Evolutionary conservation across 257 asterid genomes (phyloP).

Genomic region (Solanum okadae): DNA sequence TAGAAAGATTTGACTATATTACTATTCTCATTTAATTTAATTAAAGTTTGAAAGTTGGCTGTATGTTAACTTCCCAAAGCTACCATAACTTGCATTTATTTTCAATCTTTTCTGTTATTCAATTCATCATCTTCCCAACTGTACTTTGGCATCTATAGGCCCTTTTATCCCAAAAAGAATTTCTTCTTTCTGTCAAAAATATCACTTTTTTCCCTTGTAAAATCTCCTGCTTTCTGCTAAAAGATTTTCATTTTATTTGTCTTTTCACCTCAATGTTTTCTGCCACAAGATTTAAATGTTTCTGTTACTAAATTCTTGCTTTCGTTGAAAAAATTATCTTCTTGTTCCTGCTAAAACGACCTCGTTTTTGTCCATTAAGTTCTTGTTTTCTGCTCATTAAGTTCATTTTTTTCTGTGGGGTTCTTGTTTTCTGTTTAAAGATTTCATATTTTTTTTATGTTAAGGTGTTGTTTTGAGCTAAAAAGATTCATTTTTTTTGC

Average conservation of each 20-base stretch:
- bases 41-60: not conserved
- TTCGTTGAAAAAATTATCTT: not conserved
- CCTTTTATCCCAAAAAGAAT: not conserved
- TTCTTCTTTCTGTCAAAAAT: not conserved
- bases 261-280: not conserved
- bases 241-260: not conserved
- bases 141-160: not conserved
- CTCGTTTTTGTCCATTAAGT: not conserved
- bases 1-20: not conserved
- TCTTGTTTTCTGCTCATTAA: not conserved
- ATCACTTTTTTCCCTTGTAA: not conserved
- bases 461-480: not conserved
- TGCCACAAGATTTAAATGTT: not conserved
- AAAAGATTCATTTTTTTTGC: not conserved
- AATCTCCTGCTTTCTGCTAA: not conserved
- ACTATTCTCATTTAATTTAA: not conserved
- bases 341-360: not conserved
- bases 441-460: not conserved
- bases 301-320: not conserved
- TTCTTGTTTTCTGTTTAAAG: not conserved
- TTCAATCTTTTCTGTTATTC: not conserved
- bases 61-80: not conserved
- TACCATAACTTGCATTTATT: not conserved
- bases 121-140: not conserved
- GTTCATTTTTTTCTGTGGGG: not conserved